A percentile compares a stretch with the other conserved stretches of the same genome.
Evolutionary conservation across 108 stramenopile genomes (phyloP).

Genomic region (Cyclotella cryptica): DNA sequence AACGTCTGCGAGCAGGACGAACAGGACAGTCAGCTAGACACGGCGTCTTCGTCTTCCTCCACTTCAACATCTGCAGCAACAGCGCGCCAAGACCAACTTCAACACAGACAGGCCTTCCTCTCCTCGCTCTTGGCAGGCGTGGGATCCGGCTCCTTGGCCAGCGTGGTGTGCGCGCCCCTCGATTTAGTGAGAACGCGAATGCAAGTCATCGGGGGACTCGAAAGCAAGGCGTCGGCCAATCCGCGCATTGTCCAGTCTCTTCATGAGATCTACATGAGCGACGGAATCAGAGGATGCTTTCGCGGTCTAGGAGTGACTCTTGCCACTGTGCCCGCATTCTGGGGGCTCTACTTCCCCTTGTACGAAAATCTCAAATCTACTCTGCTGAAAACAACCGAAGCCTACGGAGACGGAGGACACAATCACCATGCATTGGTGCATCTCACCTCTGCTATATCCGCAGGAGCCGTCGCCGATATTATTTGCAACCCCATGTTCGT

Average conservation of each 20-base stretch:
- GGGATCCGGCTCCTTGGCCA: constrained; percentile 79
- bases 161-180: constrained; percentile 88
- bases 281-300: constrained; percentile 86
- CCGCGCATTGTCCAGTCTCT: constrained; percentile 51
- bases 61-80: background rate
- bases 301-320: constrained; percentile 90
- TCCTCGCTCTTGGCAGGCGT: constrained; percentile 80
- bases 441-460: constrained; percentile 72
- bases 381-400: constrained; percentile 27
- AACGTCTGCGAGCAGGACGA: constrained; percentile 36
- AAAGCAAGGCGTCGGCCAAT: constrained; percentile 9
- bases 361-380: constrained; percentile 58
- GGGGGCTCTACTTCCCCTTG: constrained; percentile 85
- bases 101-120: constrained; percentile 42
- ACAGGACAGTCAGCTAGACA: constrained; percentile 1
- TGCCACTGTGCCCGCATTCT: constrained; percentile 89
- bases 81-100: constrained; percentile 5
- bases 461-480: constrained; percentile 88
- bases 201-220: constrained; percentile 84
- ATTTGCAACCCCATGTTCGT: constrained; percentile 95
- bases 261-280: constrained; percentile 63
- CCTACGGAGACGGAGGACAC: constrained; percentile 39
- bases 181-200: constrained; percentile 87
- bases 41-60: background rate
- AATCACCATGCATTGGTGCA: constrained; percentile 74